Conservation (phyloP, 2,329 filamentous ascomycete species). For the Plectosphaerella sp. region DNA sequence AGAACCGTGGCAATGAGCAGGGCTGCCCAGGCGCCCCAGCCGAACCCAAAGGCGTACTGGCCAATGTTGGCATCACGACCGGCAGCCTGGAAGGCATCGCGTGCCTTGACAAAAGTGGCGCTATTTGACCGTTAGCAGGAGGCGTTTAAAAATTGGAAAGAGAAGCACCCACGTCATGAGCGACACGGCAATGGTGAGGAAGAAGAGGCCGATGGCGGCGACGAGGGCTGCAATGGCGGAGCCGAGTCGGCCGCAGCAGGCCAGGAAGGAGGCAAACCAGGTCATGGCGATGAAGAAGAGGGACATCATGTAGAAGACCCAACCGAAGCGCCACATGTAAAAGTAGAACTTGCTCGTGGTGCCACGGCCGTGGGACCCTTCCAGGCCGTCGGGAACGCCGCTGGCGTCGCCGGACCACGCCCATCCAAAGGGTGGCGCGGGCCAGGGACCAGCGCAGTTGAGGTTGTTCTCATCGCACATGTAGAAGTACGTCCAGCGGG, state of each 20-base stretch:
- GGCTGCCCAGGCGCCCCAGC: slow-evolving; percentile 66
- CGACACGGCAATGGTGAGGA: slow-evolving; percentile 60
- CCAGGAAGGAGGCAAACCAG: slow-evolving; percentile 64
- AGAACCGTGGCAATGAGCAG: slow-evolving; percentile 63
- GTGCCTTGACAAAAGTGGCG: slow-evolving; percentile 63
- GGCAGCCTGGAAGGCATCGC: slow-evolving; percentile 56
- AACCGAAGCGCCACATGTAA: slow-evolving; percentile 87
- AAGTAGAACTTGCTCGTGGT: slow-evolving; percentile 63
- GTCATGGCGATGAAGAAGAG: slow-evolving; percentile 71
- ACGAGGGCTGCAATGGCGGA: slow-evolving; percentile 61
- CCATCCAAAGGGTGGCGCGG: slow-evolving; percentile 67
- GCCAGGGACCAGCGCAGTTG: slow-evolving; percentile 59
- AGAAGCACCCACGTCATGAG: slow-evolving; percentile 65
- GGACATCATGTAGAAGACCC: slow-evolving; percentile 83
- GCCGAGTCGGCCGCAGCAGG: slow-evolving; percentile 67
- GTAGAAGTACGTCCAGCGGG: slow-evolving; percentile 91
- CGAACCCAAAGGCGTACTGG: slow-evolving; percentile 68
- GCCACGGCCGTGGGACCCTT: slow-evolving; percentile 44
- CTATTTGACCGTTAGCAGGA: slow-evolving; percentile 18
- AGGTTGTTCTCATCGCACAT: slow-evolving; percentile 64
- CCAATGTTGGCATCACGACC: slow-evolving; percentile 59
- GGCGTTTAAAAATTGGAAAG: slow-evolving; percentile 9
- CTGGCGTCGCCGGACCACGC: slow-evolving; percentile 52
- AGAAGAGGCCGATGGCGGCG: slow-evolving; percentile 59
- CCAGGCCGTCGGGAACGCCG: slow-evolving; percentile 38